Base-by-base conservation (phyloP, 495 filamentous ascomycete genomes). In the Neurospora sp. region DNA sequence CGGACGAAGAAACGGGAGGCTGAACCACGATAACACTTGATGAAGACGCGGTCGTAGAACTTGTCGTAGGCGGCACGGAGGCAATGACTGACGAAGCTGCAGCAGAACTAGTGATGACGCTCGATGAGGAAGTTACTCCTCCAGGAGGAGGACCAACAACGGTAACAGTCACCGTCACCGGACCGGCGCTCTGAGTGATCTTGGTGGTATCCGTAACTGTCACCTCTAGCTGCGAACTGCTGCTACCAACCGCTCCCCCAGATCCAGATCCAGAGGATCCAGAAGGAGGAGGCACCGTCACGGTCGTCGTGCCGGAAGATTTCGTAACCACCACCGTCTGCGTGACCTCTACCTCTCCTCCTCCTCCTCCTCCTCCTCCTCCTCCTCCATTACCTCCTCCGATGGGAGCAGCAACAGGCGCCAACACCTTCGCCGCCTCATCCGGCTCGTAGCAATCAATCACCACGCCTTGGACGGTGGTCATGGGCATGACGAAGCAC, bases 401-500 rank as follows among this genome's bases (percentile, higher is more conserved):
- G 10, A 75, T 15, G 1, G 37, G 71, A 24, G 69, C 73, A 21
- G 74, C 71, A 24, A 71, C 3, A 3, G 71, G 62, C 17, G 78
- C 83, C 37, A 85, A 73, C 28, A 80, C 73, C 17, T 73, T 62
- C 31, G 70, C 72, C 7, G 80, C 82, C 13, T 73, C 74, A 17
- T 73, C 74, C 6, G 78, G 73, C 71, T 81, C 75, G 36, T 74
- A 73, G 71, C 84, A 86, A n/a, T 76, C 79, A 40, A 85, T 72
- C 66, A 79, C 72, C 9, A 81, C 80, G 5, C 82, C 83, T 2
- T 73, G 73, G 24, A 78, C 76, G 0, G 80, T 82, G 13, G 79
- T 79, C 82, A 85, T 82, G 8, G 84, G 84, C 66, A 85, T 71
- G 24, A 83, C 84, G 43, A 79, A 80, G 74, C 84, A 86, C 42